These are phyloP conservation scores for Spergularia azorica DNA, from an alignment of 179 eudicot species.

Conservation along the genomic window DNA sequence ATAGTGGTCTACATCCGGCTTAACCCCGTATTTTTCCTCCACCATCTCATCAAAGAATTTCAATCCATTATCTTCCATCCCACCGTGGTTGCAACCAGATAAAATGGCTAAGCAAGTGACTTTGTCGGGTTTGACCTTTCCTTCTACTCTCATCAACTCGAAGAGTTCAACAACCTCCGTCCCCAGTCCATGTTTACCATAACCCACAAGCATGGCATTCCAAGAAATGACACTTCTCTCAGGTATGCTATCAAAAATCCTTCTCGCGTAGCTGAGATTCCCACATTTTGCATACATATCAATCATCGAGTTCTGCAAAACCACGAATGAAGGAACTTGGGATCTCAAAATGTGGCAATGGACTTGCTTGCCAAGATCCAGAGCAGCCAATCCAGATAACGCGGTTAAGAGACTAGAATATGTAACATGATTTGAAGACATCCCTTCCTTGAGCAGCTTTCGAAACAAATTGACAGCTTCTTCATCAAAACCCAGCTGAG, in stretches of 20 bases:
- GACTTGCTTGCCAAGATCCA: conserved; percentile 51
- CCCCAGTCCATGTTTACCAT: conserved; percentile 50
- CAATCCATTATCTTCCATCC: conserved; percentile 42
- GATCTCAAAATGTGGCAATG: conserved; percentile 38
- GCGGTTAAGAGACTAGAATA: conserved; percentile 72
- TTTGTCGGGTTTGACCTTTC: conserved; percentile 37
- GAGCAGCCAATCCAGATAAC: conserved; percentile 54
- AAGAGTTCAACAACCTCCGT: conserved; percentile 39
- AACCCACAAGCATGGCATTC: conserved; percentile 56
- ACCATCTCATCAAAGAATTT: conserved; percentile 39
- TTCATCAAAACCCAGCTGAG: conserved; percentile 51
- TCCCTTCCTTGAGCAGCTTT: conserved; percentile 37
- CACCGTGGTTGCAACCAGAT: conserved; percentile 50
- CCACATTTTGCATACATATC: conserved; percentile 61
- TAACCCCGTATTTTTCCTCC: conserved; percentile 28
- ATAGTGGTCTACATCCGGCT: conserved; percentile 44
- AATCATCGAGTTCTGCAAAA: conserved; percentile 44
- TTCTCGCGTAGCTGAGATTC: conserved; percentile 43
- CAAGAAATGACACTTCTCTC: conserved; percentile 49
- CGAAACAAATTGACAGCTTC: conserved; percentile 45
- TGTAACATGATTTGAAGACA: conserved; percentile 55
- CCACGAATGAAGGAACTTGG: conserved; percentile 38
- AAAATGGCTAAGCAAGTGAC: conserved; percentile 46
- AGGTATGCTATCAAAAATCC: conserved; percentile 40
- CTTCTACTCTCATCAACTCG: conserved; percentile 37